Evolutionary conservation across 257 asterid genomes (phyloP).

Genomic region (Solanum stenotomum): DNA sequence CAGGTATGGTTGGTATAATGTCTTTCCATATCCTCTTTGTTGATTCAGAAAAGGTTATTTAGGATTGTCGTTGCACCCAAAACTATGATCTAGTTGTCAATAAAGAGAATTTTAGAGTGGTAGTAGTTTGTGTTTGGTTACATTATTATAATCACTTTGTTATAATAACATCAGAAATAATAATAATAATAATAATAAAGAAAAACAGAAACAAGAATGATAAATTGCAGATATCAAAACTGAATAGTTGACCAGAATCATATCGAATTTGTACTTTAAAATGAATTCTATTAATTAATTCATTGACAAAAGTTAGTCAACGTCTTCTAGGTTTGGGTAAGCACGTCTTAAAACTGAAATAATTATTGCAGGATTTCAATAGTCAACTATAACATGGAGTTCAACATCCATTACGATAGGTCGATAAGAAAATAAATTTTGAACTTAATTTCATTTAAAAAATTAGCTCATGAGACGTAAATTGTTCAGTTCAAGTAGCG

Average conservation of each 20-base stretch:
- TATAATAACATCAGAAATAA: neutral
- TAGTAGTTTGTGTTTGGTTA: neutral
- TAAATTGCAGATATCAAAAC: neutral
- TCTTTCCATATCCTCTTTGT: neutral
- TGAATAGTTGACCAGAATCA: neutral
- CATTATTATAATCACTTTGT: neutral
- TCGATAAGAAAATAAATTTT: neutral
- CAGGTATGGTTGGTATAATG: neutral
- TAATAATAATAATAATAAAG: neutral
- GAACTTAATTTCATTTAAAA: rapidly evolving
- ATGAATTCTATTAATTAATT: neutral
- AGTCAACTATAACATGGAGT: neutral
- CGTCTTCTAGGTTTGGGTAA: neutral
- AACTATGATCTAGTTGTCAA: neutral
- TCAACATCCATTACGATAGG: neutral
- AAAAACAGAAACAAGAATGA: neutral
- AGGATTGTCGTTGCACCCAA: neutral
- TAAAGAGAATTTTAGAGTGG: too few relatives aligned
- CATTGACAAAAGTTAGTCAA: neutral
- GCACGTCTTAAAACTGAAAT: neutral
- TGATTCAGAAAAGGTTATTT: neutral
- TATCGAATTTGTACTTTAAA: neutral
- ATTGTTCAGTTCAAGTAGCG: neutral
- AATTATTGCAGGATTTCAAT: neutral
- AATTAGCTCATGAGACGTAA: neutral